These are phyloP conservation scores for Claviceps purpurea DNA, from an alignment of 2,329 filamentous ascomycete genomes.

Conservation along the genomic window DNA sequence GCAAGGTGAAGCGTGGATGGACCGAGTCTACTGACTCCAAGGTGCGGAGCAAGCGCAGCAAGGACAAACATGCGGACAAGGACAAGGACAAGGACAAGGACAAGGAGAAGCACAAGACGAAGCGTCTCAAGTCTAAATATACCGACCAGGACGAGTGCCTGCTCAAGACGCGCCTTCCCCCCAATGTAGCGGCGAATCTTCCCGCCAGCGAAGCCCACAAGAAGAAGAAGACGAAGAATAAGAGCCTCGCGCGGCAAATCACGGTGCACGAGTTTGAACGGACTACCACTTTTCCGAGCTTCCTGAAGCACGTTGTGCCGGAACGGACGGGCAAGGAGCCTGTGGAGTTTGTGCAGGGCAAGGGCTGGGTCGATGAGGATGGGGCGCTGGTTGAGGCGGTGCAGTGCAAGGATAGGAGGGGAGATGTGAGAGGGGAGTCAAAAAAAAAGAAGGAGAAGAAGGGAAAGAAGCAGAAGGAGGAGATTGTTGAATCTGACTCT, in stretches of 20 bases:
- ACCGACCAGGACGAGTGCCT: slow-evolving; percentile 69
- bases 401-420: slow-evolving; percentile 13
- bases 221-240: slow-evolving; percentile 37
- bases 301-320: slow-evolving; percentile 45
- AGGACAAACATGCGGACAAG: slow-evolving; percentile 33
- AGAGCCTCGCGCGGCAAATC: slow-evolving; percentile 35
- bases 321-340: slow-evolving; percentile 22
- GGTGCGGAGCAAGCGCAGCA: slow-evolving; percentile 35
- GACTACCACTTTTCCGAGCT: slow-evolving; percentile 68
- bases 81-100: slow-evolving; percentile 29
- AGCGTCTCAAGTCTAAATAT: slow-evolving; percentile 59
- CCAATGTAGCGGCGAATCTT: slow-evolving; percentile 29
- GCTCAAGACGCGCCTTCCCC: slow-evolving; percentile 64
- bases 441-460: slow-evolving; percentile 11
- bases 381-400: slow-evolving; percentile 60
- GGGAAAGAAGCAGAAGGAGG: slow-evolving; percentile 6
- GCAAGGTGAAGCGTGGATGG: slow-evolving; percentile 84
- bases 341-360: slow-evolving; percentile 62
- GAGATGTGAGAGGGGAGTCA: neutral
- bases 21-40: slow-evolving; percentile 49
- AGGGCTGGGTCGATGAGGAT: slow-evolving; percentile 74
- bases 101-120: slow-evolving; percentile 41
- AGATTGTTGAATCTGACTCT: neutral
- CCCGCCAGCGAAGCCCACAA: slow-evolving; percentile 29
- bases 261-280: slow-evolving; percentile 84